A percentile compares a stretch with the other conserved stretches of the same genome.
phyloP scores from a whole-genome alignment of 768 basidiomycete species.

The Amanita inopinata region DNA sequence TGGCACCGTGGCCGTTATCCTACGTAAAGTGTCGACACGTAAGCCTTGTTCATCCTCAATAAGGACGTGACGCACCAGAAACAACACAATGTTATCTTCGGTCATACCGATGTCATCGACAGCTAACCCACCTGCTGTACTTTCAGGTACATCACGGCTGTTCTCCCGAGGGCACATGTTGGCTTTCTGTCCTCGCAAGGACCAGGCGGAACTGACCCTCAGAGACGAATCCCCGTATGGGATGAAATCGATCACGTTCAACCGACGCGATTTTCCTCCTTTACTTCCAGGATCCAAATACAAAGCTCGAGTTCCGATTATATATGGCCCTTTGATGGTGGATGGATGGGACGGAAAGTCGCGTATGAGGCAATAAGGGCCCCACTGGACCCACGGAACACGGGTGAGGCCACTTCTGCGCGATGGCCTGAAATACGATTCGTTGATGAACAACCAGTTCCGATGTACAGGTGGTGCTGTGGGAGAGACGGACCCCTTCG shows the following conservation, averaged over 20 bases:
- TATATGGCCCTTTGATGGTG: conserved; percentile 28
- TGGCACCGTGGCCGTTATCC: conserved; percentile 29
- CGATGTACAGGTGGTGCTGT: conserved; percentile 19
- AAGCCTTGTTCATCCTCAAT: not conserved
- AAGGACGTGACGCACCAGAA: conserved; percentile 31
- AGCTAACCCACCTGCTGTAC: conserved; percentile 33
- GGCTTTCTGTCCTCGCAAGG: conserved; percentile 30
- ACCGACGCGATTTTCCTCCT: conserved; percentile 18
- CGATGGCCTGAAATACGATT: conserved; percentile 38
- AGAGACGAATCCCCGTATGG: conserved; percentile 28
- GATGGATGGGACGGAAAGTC: conserved; percentile 24
- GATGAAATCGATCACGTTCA: conserved; percentile 36
- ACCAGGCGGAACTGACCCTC: conserved; percentile 27
- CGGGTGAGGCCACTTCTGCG: conserved; percentile 32
- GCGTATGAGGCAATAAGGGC: conserved; percentile 37
- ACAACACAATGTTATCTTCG: conserved; percentile 51
- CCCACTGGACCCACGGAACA: conserved; percentile 51
- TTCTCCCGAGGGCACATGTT: conserved; percentile 32
- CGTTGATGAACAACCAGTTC: conserved; percentile 47
- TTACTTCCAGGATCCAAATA: conserved; percentile 29
- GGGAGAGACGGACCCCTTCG: conserved; percentile 28
- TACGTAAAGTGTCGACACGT: conserved; percentile 12
- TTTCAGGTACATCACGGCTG: conserved; percentile 31
- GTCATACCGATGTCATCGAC: conserved; percentile 45
- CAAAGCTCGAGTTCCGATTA: conserved; percentile 37